These are phyloP conservation scores for Filobasidium wieringae DNA, from an alignment of 768 basidiomycete genomes.

Conservation along the genomic window DNA sequence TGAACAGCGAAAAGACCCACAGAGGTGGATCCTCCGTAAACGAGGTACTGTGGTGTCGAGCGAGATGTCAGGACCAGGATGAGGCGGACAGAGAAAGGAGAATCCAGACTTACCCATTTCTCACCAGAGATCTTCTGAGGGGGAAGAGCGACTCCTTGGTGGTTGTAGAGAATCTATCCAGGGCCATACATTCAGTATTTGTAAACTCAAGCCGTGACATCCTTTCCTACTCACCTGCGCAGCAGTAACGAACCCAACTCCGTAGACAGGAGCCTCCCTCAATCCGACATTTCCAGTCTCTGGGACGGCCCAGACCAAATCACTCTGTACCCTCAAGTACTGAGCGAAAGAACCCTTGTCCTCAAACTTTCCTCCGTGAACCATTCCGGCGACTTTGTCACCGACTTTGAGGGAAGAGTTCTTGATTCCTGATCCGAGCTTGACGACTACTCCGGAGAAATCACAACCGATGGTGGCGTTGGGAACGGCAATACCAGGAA, in stretches of 20 bases:
- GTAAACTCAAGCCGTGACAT: neutral
- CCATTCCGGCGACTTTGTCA: slow-evolving; percentile 21
- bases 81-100: neutral
- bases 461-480: slow-evolving; percentile 26
- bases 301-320: slow-evolving; percentile 23
- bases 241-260: slow-evolving; percentile 24
- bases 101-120: neutral
- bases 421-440: slow-evolving; percentile 10
- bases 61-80: too few relatives aligned
- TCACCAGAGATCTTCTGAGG: slow-evolving; percentile 5
- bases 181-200: neutral
- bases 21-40: slow-evolving; percentile 35
- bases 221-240: slow-evolving; percentile 2
- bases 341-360: slow-evolving; percentile 22
- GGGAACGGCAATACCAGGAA: slow-evolving; percentile 3
- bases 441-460: slow-evolving; percentile 22
- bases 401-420: slow-evolving; percentile 14
- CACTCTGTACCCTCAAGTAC: slow-evolving; percentile 18
- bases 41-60: slow-evolving; percentile 25
- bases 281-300: neutral
- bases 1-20: slow-evolving; percentile 39
- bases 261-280: slow-evolving; percentile 21
- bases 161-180: slow-evolving; percentile 11
- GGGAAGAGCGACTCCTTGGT: slow-evolving; percentile 3
- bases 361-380: slow-evolving; percentile 22